A percentile compares a stretch with the other conserved stretches of the same genome.
Evolutionary conservation across 192 early-diverging fungal genomes (phyloP).

Genomic region (Entomortierella chlamydospora): DNA sequence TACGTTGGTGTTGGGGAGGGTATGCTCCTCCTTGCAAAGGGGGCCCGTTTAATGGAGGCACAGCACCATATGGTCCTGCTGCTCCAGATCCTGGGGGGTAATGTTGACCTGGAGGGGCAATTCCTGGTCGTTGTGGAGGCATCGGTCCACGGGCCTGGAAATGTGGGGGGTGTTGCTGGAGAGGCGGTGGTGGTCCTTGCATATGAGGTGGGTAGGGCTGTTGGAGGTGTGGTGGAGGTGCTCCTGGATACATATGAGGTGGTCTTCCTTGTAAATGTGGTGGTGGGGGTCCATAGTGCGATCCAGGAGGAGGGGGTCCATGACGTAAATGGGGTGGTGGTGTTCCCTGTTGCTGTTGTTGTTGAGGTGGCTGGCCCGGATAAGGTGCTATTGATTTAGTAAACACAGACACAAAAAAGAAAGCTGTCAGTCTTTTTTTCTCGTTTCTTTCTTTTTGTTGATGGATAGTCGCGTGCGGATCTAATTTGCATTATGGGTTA

Average conservation of each 20-base stretch:
- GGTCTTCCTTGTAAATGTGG: constrained; percentile 28
- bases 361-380: constrained; percentile 26
- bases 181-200: constrained; percentile 18
- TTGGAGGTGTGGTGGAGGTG: constrained; percentile 28
- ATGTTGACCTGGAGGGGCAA: constrained; percentile 1
- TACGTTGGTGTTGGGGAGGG: constrained; percentile 6
- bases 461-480: not conserved
- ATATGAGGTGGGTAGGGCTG: constrained; percentile 20
- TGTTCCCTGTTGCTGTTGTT: constrained; percentile 4
- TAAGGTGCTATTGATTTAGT: constrained; percentile 10
- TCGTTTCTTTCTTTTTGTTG: too few species aligned
- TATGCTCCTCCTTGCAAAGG: constrained; percentile 1
- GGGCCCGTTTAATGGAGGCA: not conserved
- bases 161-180: constrained; percentile 12
- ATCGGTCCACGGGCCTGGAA: not conserved
- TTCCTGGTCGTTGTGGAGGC: constrained; percentile 5
- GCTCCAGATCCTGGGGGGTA: constrained; percentile 13
- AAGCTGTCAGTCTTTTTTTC: too few species aligned
- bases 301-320: constrained; percentile 20
- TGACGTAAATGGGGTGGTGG: constrained; percentile 36
- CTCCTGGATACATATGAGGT: constrained; percentile 14
- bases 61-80: constrained; percentile 13
- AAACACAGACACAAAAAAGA: not conserved
- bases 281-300: constrained; percentile 32
- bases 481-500: not conserved